These are phyloP conservation scores for Allium sativum DNA, from an alignment of 106 monocot species.

Conservation along the genomic window DNA sequence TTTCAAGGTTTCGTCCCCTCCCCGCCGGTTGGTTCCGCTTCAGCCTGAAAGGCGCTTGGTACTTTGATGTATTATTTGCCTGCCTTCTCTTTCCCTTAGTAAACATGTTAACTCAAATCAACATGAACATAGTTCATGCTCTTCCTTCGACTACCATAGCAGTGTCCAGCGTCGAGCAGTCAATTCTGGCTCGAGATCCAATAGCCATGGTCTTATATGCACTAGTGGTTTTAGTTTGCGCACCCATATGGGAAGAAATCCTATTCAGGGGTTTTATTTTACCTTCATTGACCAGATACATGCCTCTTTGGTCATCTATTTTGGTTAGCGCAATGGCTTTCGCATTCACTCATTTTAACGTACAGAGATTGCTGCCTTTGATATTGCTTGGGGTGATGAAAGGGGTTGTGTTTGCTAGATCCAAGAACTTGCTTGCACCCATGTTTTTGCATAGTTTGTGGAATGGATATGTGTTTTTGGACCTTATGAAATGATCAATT, in stretches of 20 bases:
- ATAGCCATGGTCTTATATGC: slow-evolving; percentile 57
- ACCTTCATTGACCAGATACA: slow-evolving; percentile 49
- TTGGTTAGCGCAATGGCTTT: slow-evolving; percentile 40
- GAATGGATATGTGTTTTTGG: slow-evolving; percentile 66
- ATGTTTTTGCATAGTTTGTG: slow-evolving; percentile 57
- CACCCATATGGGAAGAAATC: slow-evolving; percentile 54
- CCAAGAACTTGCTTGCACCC: slow-evolving; percentile 42
- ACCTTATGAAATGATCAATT: slow-evolving; percentile 53
- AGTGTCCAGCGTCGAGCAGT: slow-evolving; percentile 54
- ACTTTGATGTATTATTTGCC: slow-evolving; percentile 35
- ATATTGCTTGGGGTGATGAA: slow-evolving; percentile 48
- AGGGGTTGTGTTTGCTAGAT: slow-evolving; percentile 43
- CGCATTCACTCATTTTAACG: slow-evolving; percentile 53
- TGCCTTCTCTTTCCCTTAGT: slow-evolving; percentile 55
- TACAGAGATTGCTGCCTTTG: slow-evolving; percentile 40
- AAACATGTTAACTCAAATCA: slow-evolving; percentile 32
- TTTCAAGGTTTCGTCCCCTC: slow-evolving; percentile 35
- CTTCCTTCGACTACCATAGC: slow-evolving; percentile 19
- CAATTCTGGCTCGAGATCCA: slow-evolving; percentile 50
- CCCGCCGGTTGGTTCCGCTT: slow-evolving; percentile 49
- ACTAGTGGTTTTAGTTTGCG: slow-evolving; percentile 44
- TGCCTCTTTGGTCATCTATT: slow-evolving; percentile 38
- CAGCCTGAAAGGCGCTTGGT: slow-evolving; percentile 44
- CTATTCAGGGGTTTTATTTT: slow-evolving; percentile 51
- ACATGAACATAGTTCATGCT: slow-evolving; percentile 33